A percentile compares a stretch with the other conserved stretches of the same genome.
phyloP scores from a whole-genome alignment of 176 grass and related monocot species.

The Pontederia crassipes region DNA sequence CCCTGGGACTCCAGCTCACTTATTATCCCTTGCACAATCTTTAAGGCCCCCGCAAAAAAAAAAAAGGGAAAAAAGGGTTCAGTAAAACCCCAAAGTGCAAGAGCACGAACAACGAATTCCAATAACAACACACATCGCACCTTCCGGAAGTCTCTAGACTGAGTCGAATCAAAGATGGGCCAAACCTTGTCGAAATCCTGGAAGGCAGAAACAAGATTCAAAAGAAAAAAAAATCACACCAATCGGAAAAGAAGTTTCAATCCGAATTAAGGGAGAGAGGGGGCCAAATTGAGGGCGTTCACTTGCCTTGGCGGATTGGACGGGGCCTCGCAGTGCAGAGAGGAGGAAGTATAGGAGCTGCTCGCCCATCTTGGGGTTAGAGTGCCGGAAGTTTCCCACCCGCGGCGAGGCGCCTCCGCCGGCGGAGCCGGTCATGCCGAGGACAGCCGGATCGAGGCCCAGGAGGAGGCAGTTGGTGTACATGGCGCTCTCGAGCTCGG shows the following conservation, averaged over 20 bases:
- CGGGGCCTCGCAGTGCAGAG: slow-evolving; percentile 74
- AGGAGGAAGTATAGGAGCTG: slow-evolving; percentile 99
- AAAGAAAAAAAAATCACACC: not conserved
- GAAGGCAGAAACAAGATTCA: not conserved
- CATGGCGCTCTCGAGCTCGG: slow-evolving; percentile 96
- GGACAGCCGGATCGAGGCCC: slow-evolving; percentile 81
- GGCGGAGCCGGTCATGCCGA: slow-evolving; percentile 29
- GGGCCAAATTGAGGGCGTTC: no score
- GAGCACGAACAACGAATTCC: not conserved
- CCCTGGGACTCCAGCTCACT: slow-evolving; percentile 98
- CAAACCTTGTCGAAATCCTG: slow-evolving; percentile 98
- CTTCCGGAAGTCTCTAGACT: slow-evolving; percentile 97
- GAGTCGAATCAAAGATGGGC: slow-evolving; percentile 90
- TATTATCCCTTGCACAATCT: slow-evolving; percentile 99
- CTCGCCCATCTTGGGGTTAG: slow-evolving; percentile 90
- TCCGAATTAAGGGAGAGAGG: no score
- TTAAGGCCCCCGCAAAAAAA: not conserved
- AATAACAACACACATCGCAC: slow-evolving; percentile 24
- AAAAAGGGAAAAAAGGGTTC: slow-evolving; percentile 12
- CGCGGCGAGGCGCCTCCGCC: slow-evolving; percentile 29
- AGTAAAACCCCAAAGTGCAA: not conserved
- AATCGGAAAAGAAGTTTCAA: not conserved
- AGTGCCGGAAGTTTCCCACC: slow-evolving; percentile 82
- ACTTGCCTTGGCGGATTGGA: slow-evolving; percentile 60
- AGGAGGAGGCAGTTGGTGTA: slow-evolving; percentile 95